A percentile compares a stretch with the other conserved stretches of the same genome.
Conservation (phyloP, 2,329 filamentous ascomycete species). For the Myriosclerotinia scirpicola region DNA sequence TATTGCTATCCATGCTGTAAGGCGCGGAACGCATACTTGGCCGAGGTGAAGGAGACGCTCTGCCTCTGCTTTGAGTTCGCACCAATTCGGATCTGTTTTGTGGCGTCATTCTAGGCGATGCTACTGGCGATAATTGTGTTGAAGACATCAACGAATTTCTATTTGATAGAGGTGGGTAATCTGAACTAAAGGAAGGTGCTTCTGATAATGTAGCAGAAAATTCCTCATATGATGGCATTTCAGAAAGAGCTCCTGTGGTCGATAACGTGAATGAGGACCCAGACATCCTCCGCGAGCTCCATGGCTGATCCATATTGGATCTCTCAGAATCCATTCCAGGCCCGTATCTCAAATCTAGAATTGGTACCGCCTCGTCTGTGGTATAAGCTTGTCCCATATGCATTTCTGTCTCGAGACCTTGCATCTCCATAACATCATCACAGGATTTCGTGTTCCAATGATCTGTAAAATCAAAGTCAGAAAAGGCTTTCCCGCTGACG, state of each 20-base stretch:
- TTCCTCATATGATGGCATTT: constrained; percentile 71
- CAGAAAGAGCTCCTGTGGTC: constrained; percentile 62
- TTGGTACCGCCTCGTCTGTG: constrained; percentile 61
- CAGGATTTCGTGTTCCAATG: constrained; percentile 56
- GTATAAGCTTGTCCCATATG: constrained; percentile 62
- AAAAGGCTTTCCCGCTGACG: constrained; percentile 20
- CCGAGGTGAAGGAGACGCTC: constrained; percentile 70
- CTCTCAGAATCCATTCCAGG: constrained; percentile 52
- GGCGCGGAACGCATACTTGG: constrained; percentile 67
- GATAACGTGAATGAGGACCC: constrained; percentile 75
- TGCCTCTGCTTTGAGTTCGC: constrained; percentile 64
- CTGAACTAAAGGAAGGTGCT: constrained; percentile 63
- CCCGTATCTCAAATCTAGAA: constrained; percentile 57
- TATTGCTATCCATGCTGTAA: constrained; percentile 65
- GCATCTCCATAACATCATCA: constrained; percentile 57
- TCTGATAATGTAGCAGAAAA: constrained; percentile 66
- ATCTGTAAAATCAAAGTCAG: constrained; percentile 39
- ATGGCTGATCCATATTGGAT: constrained; percentile 52
- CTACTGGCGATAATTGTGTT: constrained; percentile 69
- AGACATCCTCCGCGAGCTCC: constrained; percentile 63
- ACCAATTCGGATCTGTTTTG: constrained; percentile 62
- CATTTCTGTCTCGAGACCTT: constrained; percentile 57
- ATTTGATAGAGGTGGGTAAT: constrained; percentile 67
- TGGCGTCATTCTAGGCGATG: constrained; percentile 66
- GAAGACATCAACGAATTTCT: constrained; percentile 69